A percentile compares a stretch with the other conserved stretches of the same genome.
Evolutionary conservation across 257 asterid genomes (phyloP).

Genomic region (Fraxinus americana): DNA sequence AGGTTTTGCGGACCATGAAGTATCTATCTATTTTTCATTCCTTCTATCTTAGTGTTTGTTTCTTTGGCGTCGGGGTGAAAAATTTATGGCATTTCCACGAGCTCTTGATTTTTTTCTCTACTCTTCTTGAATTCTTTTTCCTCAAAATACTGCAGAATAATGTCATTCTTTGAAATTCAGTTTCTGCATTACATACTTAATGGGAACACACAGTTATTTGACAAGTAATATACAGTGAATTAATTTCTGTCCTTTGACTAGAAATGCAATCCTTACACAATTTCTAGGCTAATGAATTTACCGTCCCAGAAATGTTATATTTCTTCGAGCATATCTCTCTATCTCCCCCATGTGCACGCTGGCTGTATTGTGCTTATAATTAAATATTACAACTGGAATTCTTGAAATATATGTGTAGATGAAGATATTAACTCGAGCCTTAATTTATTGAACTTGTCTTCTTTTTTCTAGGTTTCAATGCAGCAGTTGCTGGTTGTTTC

Average conservation of each 20-base stretch:
- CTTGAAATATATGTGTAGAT: neutral
- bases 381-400: too few relatives aligned
- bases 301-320: neutral
- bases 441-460: neutral
- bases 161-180: neutral
- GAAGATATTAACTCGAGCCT: neutral
- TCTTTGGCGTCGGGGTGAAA: neutral
- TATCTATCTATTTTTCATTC: conserved; percentile 7
- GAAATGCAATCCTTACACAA: neutral
- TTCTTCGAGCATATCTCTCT: neutral
- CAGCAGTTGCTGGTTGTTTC: conserved; percentile 99
- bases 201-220: neutral
- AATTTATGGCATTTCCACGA: too few relatives aligned
- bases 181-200: neutral
- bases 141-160: neutral
- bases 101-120: too few relatives aligned
- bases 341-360: too few relatives aligned
- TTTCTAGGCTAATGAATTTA: neutral
- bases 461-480: conserved; percentile 78
- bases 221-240: neutral
- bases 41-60: neutral
- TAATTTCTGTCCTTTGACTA: neutral
- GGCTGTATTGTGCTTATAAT: neutral
- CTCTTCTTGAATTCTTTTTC: too few relatives aligned
- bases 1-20: neutral